Percentiles rank a stretch among this genome's conserved stretches.
Evolutionary conservation across 352 stramenopile species (phyloP).

Genomic region (Globisporangium ultimum): DNA sequence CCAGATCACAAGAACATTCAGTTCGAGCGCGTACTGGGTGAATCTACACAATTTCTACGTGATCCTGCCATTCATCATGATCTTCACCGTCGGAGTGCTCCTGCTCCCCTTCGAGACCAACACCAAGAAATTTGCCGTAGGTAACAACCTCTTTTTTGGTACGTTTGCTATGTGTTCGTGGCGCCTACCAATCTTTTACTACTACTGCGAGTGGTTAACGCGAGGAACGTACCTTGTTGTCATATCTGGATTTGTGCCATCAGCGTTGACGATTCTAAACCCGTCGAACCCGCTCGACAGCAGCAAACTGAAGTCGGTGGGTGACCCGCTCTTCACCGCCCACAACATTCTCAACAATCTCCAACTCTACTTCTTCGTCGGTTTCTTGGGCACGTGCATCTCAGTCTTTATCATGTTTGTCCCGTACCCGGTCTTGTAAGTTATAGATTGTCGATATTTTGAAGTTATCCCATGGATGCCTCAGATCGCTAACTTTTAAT

Average conservation of each 20-base stretch:
- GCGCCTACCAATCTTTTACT: too few relatives aligned
- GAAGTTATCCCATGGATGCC: background rate
- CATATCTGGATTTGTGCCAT: background rate
- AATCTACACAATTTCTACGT: constrained; percentile 45
- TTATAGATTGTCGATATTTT: background rate
- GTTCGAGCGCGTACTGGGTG: constrained; percentile 38
- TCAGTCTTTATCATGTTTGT: constrained; percentile 52
- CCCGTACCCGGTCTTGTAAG: constrained; percentile 61
- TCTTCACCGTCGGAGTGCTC: constrained; percentile 49
- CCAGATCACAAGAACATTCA: constrained; percentile 48
- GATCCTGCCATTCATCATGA: constrained; percentile 51
- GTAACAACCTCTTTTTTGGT: constrained; percentile 66
- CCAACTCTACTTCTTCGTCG: constrained; percentile 45
- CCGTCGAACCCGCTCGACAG: constrained; percentile 35
- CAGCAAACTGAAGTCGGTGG: constrained; percentile 31
- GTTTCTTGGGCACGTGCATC: constrained; percentile 41
- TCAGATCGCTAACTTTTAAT: background rate
- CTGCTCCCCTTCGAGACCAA: constrained; percentile 54
- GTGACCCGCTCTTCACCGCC: constrained; percentile 30
- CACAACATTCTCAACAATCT: constrained; percentile 52
- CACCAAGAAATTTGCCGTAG: constrained; percentile 61
- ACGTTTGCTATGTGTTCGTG: background rate
- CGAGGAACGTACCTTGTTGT: background rate
- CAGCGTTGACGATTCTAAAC: constrained; percentile 61
- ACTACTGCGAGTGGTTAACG: background rate